phyloP scores from a whole-genome alignment of 202 grass and related monocot species.

The Cymbopogon flexuosus region DNA sequence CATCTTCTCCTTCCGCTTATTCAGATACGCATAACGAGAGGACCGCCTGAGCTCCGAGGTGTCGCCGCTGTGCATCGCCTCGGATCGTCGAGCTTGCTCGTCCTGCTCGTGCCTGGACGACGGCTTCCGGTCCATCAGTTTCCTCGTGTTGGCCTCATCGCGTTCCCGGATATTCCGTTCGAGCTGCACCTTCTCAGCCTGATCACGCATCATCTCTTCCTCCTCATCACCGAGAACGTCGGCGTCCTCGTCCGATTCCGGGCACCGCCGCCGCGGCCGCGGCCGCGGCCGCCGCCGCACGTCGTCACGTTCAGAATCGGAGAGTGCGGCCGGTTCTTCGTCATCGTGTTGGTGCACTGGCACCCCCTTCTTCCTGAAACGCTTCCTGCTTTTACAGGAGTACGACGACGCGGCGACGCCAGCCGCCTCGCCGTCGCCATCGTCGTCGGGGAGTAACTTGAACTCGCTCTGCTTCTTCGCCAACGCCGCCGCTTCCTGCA shows the following conservation, averaged over 20 bases:
- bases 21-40: conserved; percentile 23
- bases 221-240: conserved; percentile 11
- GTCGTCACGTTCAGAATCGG: no score
- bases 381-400: not conserved
- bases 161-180: conserved; percentile 31
- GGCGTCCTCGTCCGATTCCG: not conserved
- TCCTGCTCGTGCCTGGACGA: not conserved
- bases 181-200: conserved; percentile 21
- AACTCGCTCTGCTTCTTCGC: conserved; percentile 24
- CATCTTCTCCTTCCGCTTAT: conserved; percentile 15
- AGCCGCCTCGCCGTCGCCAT: not conserved
- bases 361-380: conserved; percentile 22
- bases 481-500: conserved; percentile 20
- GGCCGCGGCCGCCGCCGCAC: no score
- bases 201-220: conserved; percentile 30
- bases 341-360: not conserved
- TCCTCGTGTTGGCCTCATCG: conserved; percentile 34
- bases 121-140: conserved; percentile 11
- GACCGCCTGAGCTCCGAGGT: conserved; percentile 4
- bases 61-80: conserved; percentile 19
- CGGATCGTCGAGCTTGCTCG: conserved; percentile 12
- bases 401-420: not conserved
- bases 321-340: not conserved
- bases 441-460: conserved; percentile 23
- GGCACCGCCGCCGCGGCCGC: not conserved